phyloP scores from a whole-genome alignment of 805 yeast genomes.

The Cyberlindnera xylosilytica region DNA sequence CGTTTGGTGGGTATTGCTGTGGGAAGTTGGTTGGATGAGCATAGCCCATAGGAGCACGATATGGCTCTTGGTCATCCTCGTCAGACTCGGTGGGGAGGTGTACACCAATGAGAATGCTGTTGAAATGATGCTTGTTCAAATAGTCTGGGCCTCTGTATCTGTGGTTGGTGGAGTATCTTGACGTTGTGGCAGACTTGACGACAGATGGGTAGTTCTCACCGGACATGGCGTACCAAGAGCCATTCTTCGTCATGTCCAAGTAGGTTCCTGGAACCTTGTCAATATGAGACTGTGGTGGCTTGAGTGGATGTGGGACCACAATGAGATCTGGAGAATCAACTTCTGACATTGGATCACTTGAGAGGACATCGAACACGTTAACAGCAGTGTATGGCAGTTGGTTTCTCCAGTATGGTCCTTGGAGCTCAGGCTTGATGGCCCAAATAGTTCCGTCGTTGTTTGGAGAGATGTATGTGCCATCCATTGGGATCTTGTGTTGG shows the following conservation, averaged over 20 bases:
- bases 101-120: slow-evolving; percentile 47
- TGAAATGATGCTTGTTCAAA: slow-evolving; percentile 36
- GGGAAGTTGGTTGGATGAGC: slow-evolving; percentile 25
- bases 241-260: slow-evolving; percentile 58
- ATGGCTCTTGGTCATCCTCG: slow-evolving; percentile 4
- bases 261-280: slow-evolving; percentile 47
- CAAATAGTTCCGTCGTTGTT: slow-evolving; percentile 75
- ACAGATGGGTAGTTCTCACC: slow-evolving; percentile 74
- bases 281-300: slow-evolving; percentile 26
- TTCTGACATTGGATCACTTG: slow-evolving; percentile 24
- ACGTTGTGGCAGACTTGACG: slow-evolving; percentile 74
- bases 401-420: slow-evolving; percentile 77
- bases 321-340: slow-evolving; percentile 34
- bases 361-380: slow-evolving; percentile 72
- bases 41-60: slow-evolving; percentile 14
- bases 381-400: slow-evolving; percentile 69
- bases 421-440: slow-evolving; percentile 68
- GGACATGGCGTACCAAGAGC: slow-evolving; percentile 86
- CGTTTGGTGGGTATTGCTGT: slow-evolving; percentile 13
- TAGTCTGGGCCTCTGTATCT: slow-evolving; percentile 41
- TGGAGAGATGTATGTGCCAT: slow-evolving; percentile 77
- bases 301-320: slow-evolving; percentile 67
- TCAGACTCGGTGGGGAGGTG: slow-evolving; percentile 31
- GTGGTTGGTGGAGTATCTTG: slow-evolving; percentile 49
- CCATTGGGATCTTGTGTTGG: slow-evolving; percentile 57